Conservation (phyloP, 2,329 filamentous ascomycete species). For the Aspergillus udagawae region DNA sequence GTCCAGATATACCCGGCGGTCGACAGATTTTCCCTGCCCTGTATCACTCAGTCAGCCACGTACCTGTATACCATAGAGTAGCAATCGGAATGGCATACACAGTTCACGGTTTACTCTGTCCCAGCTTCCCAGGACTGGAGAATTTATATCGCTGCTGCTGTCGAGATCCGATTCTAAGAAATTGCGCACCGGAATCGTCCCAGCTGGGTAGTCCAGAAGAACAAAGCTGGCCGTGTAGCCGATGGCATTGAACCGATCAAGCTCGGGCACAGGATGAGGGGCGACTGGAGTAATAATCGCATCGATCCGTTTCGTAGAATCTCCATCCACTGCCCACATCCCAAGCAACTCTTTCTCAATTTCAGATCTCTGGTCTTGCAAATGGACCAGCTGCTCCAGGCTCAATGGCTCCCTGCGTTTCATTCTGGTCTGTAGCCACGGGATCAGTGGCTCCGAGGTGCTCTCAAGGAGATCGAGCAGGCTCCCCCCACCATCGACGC, state of each 20-base stretch:
- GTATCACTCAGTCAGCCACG: slow-evolving; percentile 3
- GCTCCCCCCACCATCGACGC: slow-evolving; percentile 52
- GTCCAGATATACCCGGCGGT: slow-evolving; percentile 52
- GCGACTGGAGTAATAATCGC: slow-evolving; percentile 61
- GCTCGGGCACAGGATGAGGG: slow-evolving; percentile 59
- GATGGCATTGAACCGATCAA: slow-evolving; percentile 60
- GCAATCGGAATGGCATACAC: slow-evolving; percentile 40
- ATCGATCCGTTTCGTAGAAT: slow-evolving; percentile 34
- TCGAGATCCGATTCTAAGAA: slow-evolving; percentile 50
- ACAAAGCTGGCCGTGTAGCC: slow-evolving; percentile 62
- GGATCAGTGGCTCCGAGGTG: slow-evolving; percentile 55
- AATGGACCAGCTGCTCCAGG: slow-evolving; percentile 47
- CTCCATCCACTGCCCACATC: slow-evolving; percentile 47
- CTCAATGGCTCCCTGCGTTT: slow-evolving; percentile 46
- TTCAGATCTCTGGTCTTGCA: slow-evolving; percentile 51
- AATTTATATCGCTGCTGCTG: slow-evolving; percentile 42
- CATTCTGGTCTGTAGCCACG: slow-evolving; percentile 54
- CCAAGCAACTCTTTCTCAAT: slow-evolving; percentile 54
- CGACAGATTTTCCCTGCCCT: slow-evolving; percentile 47
- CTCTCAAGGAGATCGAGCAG: slow-evolving; percentile 57
- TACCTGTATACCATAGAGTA: not conserved
- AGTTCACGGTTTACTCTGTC: slow-evolving; percentile 59
- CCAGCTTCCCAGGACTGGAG: slow-evolving; percentile 49
- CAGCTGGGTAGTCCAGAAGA: slow-evolving; percentile 60
- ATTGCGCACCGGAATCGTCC: slow-evolving; percentile 51